Evolutionary conservation across 2,329 filamentous ascomycete species (phyloP).

Genomic region (Metarhizium anisopliae): DNA sequence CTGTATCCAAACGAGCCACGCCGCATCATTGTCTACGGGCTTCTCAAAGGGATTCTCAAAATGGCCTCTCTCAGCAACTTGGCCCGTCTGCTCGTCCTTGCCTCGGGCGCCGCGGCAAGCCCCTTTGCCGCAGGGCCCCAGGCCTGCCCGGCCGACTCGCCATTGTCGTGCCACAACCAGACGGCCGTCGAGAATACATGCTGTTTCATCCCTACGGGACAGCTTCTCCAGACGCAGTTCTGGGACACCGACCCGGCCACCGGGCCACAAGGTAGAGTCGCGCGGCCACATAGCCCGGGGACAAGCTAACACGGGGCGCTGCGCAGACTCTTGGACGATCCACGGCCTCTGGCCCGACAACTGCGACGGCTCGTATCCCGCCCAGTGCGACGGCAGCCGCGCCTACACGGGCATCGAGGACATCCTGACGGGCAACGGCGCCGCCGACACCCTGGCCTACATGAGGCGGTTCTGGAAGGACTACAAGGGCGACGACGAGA

Average conservation of each 20-base stretch:
- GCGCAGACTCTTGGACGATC: conserved; percentile 60
- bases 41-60: conserved; percentile 7
- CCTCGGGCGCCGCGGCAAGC: conserved; percentile 8
- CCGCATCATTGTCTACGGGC: neutral
- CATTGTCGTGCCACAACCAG: conserved; percentile 56
- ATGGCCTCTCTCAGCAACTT: conserved; percentile 7
- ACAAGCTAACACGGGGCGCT: neutral
- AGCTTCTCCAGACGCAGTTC: conserved; percentile 66
- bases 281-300: neutral
- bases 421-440: conserved; percentile 46
- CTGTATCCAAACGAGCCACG: neutral
- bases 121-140: neutral
- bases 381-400: conserved; percentile 53
- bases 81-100: conserved; percentile 10
- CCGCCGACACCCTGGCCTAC: conserved; percentile 48
- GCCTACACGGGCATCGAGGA: conserved; percentile 56
- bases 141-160: conserved; percentile 22
- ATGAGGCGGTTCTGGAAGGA: conserved; percentile 69
- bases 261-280: conserved; percentile 38
- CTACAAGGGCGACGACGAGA: conserved; percentile 52
- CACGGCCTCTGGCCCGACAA: conserved; percentile 60
- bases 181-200: conserved; percentile 53
- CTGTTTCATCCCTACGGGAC: conserved; percentile 64
- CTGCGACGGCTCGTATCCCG: conserved; percentile 62
- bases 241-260: conserved; percentile 60